Conservation (phyloP, 1,139 yeast species). For the Hyphopichia burtonii region DNA sequence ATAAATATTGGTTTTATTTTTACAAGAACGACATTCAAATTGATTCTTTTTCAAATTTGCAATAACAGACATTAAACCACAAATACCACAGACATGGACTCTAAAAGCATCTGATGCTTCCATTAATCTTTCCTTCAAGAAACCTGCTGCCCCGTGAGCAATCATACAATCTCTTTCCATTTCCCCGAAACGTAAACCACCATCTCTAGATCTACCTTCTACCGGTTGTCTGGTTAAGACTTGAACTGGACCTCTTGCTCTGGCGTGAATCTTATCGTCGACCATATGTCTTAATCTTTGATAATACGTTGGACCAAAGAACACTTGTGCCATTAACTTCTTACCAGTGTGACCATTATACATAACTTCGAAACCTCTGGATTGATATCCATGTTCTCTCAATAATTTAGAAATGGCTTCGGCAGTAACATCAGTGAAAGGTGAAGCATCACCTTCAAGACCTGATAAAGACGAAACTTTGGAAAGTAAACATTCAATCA, state of each 20-base stretch:
- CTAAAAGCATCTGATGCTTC: slow-evolving; percentile 99
- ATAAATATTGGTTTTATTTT: slow-evolving; percentile 95
- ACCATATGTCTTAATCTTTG: slow-evolving; percentile 99
- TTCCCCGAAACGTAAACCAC: slow-evolving; percentile 98
- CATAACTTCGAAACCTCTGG: slow-evolving; percentile 96
- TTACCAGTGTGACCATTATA: slow-evolving; percentile 99
- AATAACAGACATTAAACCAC: slow-evolving; percentile 97
- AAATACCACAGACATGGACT: slow-evolving; percentile 96
- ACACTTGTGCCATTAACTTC: slow-evolving; percentile 92
- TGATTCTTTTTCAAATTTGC: slow-evolving; percentile 96
- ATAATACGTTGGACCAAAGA: slow-evolving; percentile 97
- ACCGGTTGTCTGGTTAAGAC: slow-evolving; percentile 98
- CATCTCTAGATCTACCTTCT: slow-evolving; percentile 98
- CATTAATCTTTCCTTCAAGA: slow-evolving; percentile 91
- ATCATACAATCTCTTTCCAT: slow-evolving; percentile 99
- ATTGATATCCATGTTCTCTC: slow-evolving; percentile 88
- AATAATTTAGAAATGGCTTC: slow-evolving; percentile 94
- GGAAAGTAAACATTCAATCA: slow-evolving; percentile 95
- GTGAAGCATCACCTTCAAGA: slow-evolving; percentile 89
- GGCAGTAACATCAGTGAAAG: slow-evolving; percentile 94
- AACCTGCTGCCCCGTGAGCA: slow-evolving; percentile 98
- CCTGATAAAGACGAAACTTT: slow-evolving; percentile 97
- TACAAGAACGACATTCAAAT: slow-evolving; percentile 97
- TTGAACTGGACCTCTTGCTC: slow-evolving; percentile 99
- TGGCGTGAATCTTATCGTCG: slow-evolving; percentile 97